Evolutionary conservation across 1,284 basidiomycete species (phyloP), one percentile per base, ranked within the genome.

Genomic region (Ceratobasidium sp.): DNA sequence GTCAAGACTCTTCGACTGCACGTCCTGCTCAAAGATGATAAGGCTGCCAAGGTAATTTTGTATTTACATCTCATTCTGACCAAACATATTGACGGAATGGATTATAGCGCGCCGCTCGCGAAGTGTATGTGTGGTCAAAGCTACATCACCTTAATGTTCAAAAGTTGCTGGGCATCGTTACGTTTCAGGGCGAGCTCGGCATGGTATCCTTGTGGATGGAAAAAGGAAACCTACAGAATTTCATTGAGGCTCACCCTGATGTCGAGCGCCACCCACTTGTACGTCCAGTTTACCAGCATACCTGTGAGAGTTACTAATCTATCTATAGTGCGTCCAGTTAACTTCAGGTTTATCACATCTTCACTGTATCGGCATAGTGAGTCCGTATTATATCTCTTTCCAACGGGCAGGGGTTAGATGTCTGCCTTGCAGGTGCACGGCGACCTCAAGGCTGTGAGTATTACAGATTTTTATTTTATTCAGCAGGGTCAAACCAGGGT

Each of bases 191-290:
- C 35, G 30, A 21, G 30, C 18, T 58, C 18, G 55, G 26, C 2
- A 58, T 58, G 55, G 55, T 58, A 9, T 58, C 55, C 8, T 5
- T 16, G 16, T 58, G 55, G 55, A 58, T 32, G 55, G 30, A 58
- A 41, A 18, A 58, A 18, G 55, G 55, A 18, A 32, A 26, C 7
- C 30, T 58, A 2, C 30, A 18, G 16, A 5, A 13, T 4, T 58
- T 13, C 30, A 23, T 58, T 35, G 28, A 23, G 8, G 9, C 7
- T 6, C 23, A 58, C 30, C 55, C 55, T 2, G 21, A 32, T 16
- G 30, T n/a, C 3, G 55, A 58, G 18, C 55, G 55, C 5, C 32
- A 32, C 16, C 28, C 13, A 6, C 11, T 58, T 1, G 55, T 58
- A 38, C 11, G 50, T 52, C 11, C 16, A 6, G 4, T 7, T 18